A percentile compares a stretch with the other conserved stretches of the same genome.
phyloP scores from a whole-genome alignment of 306 rosid genomes.

The Casuarina equisetifolia region DNA sequence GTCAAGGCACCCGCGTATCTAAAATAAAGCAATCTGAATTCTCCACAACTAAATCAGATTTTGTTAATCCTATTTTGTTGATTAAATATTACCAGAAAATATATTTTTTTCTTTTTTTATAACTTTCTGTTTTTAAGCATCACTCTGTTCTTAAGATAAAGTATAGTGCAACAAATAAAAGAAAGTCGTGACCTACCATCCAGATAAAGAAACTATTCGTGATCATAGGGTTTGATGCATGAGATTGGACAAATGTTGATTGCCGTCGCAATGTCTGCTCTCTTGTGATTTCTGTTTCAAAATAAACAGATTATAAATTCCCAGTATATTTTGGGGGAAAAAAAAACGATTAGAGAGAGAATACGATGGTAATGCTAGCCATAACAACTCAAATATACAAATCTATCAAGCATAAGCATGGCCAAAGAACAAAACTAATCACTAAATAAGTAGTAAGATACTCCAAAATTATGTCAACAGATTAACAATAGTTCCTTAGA shows the following conservation, averaged over 20 bases:
- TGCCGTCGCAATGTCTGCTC: constrained; percentile 79
- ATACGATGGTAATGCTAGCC: background rate
- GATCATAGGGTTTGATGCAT: constrained; percentile 59
- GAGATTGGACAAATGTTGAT: constrained; percentile 73
- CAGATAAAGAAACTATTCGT: constrained; percentile 57
- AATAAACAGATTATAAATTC: constrained; percentile 12
- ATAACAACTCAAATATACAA: background rate
- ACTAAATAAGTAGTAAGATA: background rate
- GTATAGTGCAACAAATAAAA: constrained; percentile 4
- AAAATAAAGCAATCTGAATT: background rate
- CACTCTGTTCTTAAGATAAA: background rate
- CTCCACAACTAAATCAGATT: background rate
- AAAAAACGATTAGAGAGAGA: background rate
- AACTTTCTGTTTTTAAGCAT: background rate
- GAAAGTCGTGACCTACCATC: constrained; percentile 64
- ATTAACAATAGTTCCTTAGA: background rate
- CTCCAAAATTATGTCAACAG: background rate
- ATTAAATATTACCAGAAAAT: background rate
- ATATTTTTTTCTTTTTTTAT: background rate
- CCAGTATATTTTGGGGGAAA: background rate
- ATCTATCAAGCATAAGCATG: constrained; percentile 1
- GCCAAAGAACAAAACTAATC: background rate
- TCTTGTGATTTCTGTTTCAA: constrained; percentile 63
- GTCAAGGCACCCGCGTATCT: background rate
- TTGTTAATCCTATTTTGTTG: background rate